Evolutionary conservation across 2,329 filamentous ascomycete species (phyloP).

Genomic region (Hypocrella siamensis): DNA sequence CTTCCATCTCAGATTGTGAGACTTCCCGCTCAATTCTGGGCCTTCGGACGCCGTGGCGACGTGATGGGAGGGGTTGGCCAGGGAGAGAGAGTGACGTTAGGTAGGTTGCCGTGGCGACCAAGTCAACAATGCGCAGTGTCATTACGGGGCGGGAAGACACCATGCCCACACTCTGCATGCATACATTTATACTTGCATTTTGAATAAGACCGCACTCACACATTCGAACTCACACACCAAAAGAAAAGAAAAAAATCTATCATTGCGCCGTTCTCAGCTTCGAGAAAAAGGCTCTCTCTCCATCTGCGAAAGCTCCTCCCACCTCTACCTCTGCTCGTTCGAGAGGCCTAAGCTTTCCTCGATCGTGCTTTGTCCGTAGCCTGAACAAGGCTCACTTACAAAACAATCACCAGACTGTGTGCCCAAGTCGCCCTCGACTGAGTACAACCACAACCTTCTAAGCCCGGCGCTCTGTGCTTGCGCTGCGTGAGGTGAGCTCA

Average conservation of each 20-base stretch:
- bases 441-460: constrained; percentile 26
- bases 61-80: constrained; percentile 3
- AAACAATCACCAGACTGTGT: constrained; percentile 5
- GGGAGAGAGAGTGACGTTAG: not conserved
- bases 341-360: constrained; percentile 8
- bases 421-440: constrained; percentile 30
- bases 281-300: not conserved
- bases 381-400: constrained; percentile 17
- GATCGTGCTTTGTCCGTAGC: constrained; percentile 8
- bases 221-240: no score
- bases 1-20: no score
- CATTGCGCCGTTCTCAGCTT: constrained; percentile 3
- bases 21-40: no score
- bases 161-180: constrained; percentile 4
- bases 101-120: constrained; percentile 17
- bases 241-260: no score
- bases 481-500: constrained; percentile 62
- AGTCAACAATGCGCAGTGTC: constrained; percentile 13
- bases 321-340: not conserved
- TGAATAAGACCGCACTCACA: no score
- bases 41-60: constrained; percentile 7
- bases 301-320: constrained; percentile 5
- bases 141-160: constrained; percentile 10
- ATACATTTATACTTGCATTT: constrained; percentile 11
- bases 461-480: constrained; percentile 71